These are phyloP conservation scores for Chaetomium globosum DNA, from an alignment of 2,329 filamentous ascomycete species.

Conservation along the genomic window DNA sequence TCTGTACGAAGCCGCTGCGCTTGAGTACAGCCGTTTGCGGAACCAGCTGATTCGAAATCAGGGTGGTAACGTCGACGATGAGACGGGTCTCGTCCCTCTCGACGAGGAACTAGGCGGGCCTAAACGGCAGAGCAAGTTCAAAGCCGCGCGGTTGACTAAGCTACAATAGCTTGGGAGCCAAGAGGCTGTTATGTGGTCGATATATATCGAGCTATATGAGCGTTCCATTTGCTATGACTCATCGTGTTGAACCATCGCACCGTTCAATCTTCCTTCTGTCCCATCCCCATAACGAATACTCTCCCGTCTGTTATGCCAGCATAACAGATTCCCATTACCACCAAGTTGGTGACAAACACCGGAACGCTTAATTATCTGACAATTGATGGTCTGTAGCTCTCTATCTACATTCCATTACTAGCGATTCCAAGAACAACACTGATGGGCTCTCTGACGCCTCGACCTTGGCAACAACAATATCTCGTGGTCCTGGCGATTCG, in stretches of 20 bases:
- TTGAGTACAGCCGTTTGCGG: slow-evolving; percentile 79
- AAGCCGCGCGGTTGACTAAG: slow-evolving; percentile 65
- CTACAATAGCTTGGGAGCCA: slow-evolving; percentile 43
- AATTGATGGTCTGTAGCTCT: slow-evolving; percentile 57
- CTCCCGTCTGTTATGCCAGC: neutral
- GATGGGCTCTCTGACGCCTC: slow-evolving; percentile 64
- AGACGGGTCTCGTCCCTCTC: slow-evolving; percentile 67
- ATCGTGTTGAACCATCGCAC: slow-evolving; percentile 17
- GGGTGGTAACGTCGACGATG: slow-evolving; percentile 67
- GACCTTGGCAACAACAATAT: slow-evolving; percentile 37
- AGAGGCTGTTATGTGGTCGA: slow-evolving; percentile 37
- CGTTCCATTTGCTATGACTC: slow-evolving; percentile 3
- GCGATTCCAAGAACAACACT: slow-evolving; percentile 59
- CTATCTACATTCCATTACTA: slow-evolving; percentile 58
- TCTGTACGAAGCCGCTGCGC: slow-evolving; percentile 74
- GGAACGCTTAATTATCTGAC: slow-evolving; percentile 53
- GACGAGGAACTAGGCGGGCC: slow-evolving; percentile 66
- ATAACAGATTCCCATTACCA: slow-evolving; percentile 2
- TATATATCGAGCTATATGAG: slow-evolving; percentile 32
- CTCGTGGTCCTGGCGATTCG: slow-evolving; percentile 60
- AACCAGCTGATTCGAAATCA: slow-evolving; percentile 81
- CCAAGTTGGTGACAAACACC: slow-evolving; percentile 30
- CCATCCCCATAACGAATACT: neutral
- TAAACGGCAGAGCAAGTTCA: slow-evolving; percentile 71
- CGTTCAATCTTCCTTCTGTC: neutral